A percentile compares a stretch with the other conserved stretches of the same genome.
These are phyloP conservation scores for Breviolum minutum DNA, from an alignment of 73 alveolate species.

Conservation along the genomic window DNA sequence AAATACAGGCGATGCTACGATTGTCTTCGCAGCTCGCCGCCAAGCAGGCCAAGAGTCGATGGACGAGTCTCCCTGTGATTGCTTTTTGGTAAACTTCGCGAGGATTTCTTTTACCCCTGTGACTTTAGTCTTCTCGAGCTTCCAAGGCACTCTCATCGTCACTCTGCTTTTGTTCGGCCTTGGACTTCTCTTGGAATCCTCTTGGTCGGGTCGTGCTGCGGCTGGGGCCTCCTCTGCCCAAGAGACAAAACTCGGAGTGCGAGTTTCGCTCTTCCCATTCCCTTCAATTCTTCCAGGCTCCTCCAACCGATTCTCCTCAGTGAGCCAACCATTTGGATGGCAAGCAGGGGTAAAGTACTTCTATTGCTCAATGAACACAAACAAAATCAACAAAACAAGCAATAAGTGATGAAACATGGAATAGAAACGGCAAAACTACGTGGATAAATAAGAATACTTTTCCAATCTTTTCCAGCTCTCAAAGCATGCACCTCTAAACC, in stretches of 20 bases:
- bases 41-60: constrained; percentile 26
- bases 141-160: constrained; percentile 38
- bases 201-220: neutral
- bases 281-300: neutral
- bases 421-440: too few relatives aligned
- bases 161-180: neutral
- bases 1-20: neutral
- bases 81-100: neutral
- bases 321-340: too few relatives aligned
- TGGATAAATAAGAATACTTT: too few relatives aligned
- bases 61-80: neutral
- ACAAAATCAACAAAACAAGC: too few relatives aligned
- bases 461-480: too few relatives aligned
- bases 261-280: neutral
- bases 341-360: too few relatives aligned
- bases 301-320: neutral
- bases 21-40: neutral
- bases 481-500: too few relatives aligned
- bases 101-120: constrained; percentile 27
- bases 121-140: constrained; percentile 48
- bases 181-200: neutral
- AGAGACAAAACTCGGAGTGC: neutral
- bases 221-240: neutral
- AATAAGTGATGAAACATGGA: too few relatives aligned
- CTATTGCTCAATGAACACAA: too few relatives aligned